A percentile compares a stretch with the other conserved stretches of the same genome.
These are phyloP conservation scores for Amauroascus niger DNA, from an alignment of 2,329 filamentous ascomycete species.

Conservation along the genomic window DNA sequence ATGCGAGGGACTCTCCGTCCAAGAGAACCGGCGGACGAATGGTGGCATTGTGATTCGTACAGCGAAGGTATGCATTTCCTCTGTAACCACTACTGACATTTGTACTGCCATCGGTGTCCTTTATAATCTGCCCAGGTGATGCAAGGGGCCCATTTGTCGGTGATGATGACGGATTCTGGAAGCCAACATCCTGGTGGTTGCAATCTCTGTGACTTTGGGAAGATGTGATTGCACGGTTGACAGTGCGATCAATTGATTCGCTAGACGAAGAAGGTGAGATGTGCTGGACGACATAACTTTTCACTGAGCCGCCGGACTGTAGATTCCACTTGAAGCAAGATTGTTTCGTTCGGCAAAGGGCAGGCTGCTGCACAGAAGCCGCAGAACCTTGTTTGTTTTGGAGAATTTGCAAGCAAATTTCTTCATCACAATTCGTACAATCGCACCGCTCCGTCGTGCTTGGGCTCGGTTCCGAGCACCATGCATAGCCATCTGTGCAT, in stretches of 20 bases:
- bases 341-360: not conserved
- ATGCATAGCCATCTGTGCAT: not conserved
- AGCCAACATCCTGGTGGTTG: too few relatives aligned
- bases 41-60: not conserved
- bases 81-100: not conserved
- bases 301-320: too few relatives aligned
- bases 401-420: slow-evolving; percentile 2
- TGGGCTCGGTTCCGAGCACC: not conserved
- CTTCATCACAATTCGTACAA: not conserved
- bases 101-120: not conserved
- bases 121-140: not conserved
- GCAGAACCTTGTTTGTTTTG: not conserved
- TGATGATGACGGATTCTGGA: too few relatives aligned
- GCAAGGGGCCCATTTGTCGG: too few relatives aligned
- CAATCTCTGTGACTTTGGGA: too few relatives aligned
- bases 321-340: too few relatives aligned
- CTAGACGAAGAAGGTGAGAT: too few relatives aligned
- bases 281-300: too few relatives aligned
- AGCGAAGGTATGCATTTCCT: not conserved
- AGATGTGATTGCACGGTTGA: too few relatives aligned
- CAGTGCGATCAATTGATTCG: too few relatives aligned
- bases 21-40: not conserved
- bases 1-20: too few relatives aligned
- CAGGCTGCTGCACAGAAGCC: not conserved
- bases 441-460: not conserved